Percentiles rank a stretch among this genome's conserved stretches.
These are phyloP conservation scores for Penicillium argentinense DNA, from an alignment of 495 filamentous ascomycete species.

Conservation along the genomic window DNA sequence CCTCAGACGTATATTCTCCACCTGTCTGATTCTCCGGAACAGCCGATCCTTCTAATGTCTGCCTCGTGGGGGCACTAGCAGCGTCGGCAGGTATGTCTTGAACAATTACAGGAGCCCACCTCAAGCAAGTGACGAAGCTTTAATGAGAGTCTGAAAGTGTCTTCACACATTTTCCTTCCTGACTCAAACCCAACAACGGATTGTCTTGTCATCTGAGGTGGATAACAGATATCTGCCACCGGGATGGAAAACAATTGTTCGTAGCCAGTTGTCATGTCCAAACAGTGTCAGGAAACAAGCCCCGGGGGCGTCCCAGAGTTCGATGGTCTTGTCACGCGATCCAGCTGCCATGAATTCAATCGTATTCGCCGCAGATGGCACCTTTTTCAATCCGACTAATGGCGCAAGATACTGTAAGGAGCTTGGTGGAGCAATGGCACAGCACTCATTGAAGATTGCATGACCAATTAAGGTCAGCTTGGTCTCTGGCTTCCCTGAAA, in stretches of 20 bases:
- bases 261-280: conserved; percentile 94
- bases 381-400: conserved; percentile 69
- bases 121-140: no score
- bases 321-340: conserved; percentile 83
- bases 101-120: no score
- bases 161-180: no score
- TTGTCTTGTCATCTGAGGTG: conserved; percentile 80
- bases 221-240: conserved; percentile 86
- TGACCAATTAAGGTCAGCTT: no score
- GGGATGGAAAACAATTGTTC: conserved; percentile 82
- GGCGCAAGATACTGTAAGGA: conserved; percentile 71
- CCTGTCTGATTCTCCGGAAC: no score
- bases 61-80: no score
- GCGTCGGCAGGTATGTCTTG: no score
- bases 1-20: no score
- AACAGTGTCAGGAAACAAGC: conserved; percentile 81
- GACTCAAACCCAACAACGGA: conserved; percentile 96
- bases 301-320: conserved; percentile 81
- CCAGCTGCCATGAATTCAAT: conserved; percentile 90
- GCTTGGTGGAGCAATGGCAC: conserved; percentile 75
- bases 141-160: no score
- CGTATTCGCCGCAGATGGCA: conserved; percentile 62
- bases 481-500: no score
- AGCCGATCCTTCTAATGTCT: no score
- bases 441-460: conserved; percentile 84